phyloP scores from a whole-genome alignment of 2,329 filamentous ascomycete species.

The Chalaropsis ovoidea region DNA sequence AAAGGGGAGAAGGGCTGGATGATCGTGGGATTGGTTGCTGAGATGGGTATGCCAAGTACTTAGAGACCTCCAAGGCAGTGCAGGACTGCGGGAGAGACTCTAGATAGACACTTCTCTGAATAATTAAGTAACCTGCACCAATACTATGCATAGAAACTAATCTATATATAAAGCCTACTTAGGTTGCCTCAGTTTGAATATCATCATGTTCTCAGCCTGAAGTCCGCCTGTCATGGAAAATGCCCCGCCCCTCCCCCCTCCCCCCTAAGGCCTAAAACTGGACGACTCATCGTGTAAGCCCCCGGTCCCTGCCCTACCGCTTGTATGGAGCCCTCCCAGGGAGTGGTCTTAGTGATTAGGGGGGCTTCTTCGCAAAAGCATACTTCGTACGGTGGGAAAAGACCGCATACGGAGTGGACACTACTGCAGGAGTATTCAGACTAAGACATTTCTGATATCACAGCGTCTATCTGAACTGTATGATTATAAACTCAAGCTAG shows the following conservation, averaged over 20 bases:
- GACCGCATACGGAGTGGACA: not conserved
- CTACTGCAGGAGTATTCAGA: not conserved
- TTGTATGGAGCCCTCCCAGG: not conserved
- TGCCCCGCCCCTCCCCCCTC: not conserved
- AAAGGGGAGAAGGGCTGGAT: not conserved
- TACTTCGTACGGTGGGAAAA: not conserved
- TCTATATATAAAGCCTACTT: not conserved
- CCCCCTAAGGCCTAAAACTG: not conserved
- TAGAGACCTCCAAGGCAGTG: not conserved
- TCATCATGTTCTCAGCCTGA: not conserved
- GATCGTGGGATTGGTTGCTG: not conserved
- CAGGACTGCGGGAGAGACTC: not conserved
- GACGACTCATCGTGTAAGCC: not conserved
- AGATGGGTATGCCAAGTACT: too few relatives aligned
- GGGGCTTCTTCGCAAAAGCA: not conserved
- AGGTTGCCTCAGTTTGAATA: not conserved
- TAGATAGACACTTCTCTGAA: not conserved
- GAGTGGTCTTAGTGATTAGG: not conserved
- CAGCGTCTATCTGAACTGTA: not conserved
- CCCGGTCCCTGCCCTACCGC: not conserved
- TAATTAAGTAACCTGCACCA: not conserved
- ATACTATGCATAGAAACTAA: not conserved
- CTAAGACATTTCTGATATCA: not conserved
- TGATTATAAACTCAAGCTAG: not conserved
- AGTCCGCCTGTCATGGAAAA: not conserved